Evolutionary conservation across 352 stramenopile genomes (phyloP).

Genomic region (Globisporangium nunn): DNA sequence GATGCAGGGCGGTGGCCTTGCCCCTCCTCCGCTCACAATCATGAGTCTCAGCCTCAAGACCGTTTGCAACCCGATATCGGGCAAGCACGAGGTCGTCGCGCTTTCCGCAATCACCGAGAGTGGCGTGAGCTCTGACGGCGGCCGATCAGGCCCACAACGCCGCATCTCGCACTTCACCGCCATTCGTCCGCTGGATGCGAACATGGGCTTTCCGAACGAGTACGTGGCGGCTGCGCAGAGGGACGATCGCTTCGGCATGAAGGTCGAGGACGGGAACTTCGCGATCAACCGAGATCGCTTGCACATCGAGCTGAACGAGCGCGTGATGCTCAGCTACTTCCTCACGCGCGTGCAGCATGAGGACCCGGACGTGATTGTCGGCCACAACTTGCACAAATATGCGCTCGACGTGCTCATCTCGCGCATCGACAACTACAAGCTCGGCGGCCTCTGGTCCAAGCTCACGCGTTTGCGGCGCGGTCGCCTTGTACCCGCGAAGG

Average conservation of each 20-base stretch:
- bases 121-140: slow-evolving; percentile 64
- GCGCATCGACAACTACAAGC: slow-evolving; percentile 90
- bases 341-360: slow-evolving; percentile 90
- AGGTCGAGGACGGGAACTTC: slow-evolving; percentile 21
- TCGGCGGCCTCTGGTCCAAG: slow-evolving; percentile 79
- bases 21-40: slow-evolving; percentile 90
- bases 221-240: slow-evolving; percentile 43
- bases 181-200: slow-evolving; percentile 69
- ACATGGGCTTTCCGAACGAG: slow-evolving; percentile 46
- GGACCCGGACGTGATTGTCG: slow-evolving; percentile 98
- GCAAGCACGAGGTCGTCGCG: slow-evolving; percentile 94
- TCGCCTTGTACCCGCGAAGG: slow-evolving; percentile 66
- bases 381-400: slow-evolving; percentile 98
- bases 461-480: slow-evolving; percentile 75
- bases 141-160: slow-evolving; percentile 21
- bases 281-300: slow-evolving; percentile 47
- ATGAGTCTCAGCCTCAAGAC: slow-evolving; percentile 98
- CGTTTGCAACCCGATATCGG: slow-evolving; percentile 93
- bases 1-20: slow-evolving; percentile 52
- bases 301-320: slow-evolving; percentile 75
- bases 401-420: slow-evolving; percentile 97
- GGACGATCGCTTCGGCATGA: slow-evolving; percentile 60
- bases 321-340: slow-evolving; percentile 83
- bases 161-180: slow-evolving; percentile 73
- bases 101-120: slow-evolving; percentile 75